Base-by-base conservation (phyloP, 306 rosid genomes). In the Pyrus pyrifolia region DNA sequence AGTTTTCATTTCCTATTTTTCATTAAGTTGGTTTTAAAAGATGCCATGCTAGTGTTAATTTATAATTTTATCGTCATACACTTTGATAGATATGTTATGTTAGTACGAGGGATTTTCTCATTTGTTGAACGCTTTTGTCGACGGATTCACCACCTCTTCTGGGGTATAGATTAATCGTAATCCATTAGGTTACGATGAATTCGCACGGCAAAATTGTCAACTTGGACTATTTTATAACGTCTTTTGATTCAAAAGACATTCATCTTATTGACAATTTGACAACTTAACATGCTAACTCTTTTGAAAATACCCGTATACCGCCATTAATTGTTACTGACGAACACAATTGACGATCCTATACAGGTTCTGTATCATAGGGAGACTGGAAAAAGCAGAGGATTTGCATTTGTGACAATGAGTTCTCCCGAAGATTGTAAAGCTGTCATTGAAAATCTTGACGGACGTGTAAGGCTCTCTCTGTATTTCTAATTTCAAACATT, bases 331-430 rank as follows among this genome's bases (percentile, higher is more conserved):
- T 66, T 35, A 66, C 49, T 18, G 17, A 40, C n/a, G 19, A 72
- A 42, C 45, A 42, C 12, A 42, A 52, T 18, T 17, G 58, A 17
- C 17, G 58, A 58, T 58, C 62, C 2, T 9, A 58, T n/a, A 33
- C 49, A 96, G 99, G 99, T 92, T 85, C 96, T 96, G 25, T 92
- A 96, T 75, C 78, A 92, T 71, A 90, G 88, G 74, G 86, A 85
- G 5, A 86, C 89, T 23, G 99, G 98, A 78, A 88, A 31, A 83
- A 92, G 97, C 78, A 86, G 99, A 91, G 99, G 99, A 78, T 96
- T 96, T 80, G 99, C 99, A 59, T 96, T 92, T 81, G 99, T 92
- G 70, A 96, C 96, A 51, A 92, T 92, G 99, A 92, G 91, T 69
- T 81, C 86, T 3, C 40, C 86, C 63, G 97, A 92, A 83, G 99